phyloP scores from a whole-genome alignment of 1,139 yeast genomes.

The Pichia sorboxylosa region DNA sequence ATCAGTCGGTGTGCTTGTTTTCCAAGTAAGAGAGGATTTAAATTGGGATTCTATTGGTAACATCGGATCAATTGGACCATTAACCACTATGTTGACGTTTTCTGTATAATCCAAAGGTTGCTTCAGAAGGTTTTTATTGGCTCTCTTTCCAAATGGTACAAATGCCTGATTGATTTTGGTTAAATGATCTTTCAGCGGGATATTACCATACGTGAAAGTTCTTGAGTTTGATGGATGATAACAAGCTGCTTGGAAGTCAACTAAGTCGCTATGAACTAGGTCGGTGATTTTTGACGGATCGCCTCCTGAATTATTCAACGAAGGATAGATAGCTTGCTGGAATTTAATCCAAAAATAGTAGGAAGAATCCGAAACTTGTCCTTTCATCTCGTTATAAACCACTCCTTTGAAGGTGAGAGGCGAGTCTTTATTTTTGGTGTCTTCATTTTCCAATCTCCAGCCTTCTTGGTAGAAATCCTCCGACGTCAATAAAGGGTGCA shows the following conservation, averaged over 20 bases:
- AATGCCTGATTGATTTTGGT: constrained; percentile 44
- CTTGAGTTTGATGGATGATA: constrained; percentile 88
- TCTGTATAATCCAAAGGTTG: constrained; percentile 35
- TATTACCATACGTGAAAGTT: constrained; percentile 79
- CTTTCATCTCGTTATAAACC: constrained; percentile 97
- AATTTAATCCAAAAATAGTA: constrained; percentile 77
- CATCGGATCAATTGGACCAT: constrained; percentile 82
- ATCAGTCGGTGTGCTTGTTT: constrained; percentile 63
- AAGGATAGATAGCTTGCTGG: constrained; percentile 76
- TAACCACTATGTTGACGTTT: constrained; percentile 27
- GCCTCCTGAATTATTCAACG: constrained; percentile 86
- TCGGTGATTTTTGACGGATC: constrained; percentile 76
- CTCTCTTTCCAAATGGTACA: constrained; percentile 41
- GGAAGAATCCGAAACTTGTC: constrained; percentile 83
- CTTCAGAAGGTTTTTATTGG: constrained; percentile 18
- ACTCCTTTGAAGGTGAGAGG: constrained; percentile 83
- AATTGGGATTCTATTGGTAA: constrained; percentile 58
- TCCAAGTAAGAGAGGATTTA: constrained; percentile 82
- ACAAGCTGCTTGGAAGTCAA: constrained; percentile 58
- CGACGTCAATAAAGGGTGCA: constrained; percentile 65
- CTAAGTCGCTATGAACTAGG: constrained; percentile 60
- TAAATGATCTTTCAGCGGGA: constrained; percentile 55
- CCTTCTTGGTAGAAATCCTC: constrained; percentile 94
- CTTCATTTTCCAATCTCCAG: constrained; percentile 83
- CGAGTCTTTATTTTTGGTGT: constrained; percentile 41